Base-by-base conservation (phyloP, 176 grass and related monocot genomes). In the Themeda triandra region DNA sequence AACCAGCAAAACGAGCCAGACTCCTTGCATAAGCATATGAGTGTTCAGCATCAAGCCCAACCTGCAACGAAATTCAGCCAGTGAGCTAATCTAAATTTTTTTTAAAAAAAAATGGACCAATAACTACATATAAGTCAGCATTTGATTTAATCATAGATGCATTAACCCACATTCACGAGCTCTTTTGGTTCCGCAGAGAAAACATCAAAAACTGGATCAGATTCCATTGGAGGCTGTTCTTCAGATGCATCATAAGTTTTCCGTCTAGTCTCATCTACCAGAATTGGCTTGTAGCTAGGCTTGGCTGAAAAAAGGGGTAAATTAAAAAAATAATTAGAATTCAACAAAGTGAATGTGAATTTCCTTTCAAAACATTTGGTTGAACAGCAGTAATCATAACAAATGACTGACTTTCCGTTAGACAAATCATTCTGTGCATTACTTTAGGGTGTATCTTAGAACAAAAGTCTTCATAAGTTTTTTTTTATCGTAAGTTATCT, bases 11-110 rank as follows among this genome's bases (percentile, higher is more conserved):
- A 66, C 86, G 76, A 87, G 97, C 92, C 79, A 99, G 78, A 83
- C 97, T 99, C 84, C 92, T 96, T 84, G 97, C 86, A 77, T 99
- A 99, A 23, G 83, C 86, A 77, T 99, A 99, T 8, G 78, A 85
- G 45, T 96, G 85, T 64, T 99, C 97, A 69, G 53, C 78, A 77
- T 96, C 78, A 86, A 89, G 74, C 66, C 90, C 97, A 89, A 94
- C 88, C 97, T 99, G 88, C 71, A 78, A 80, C 28, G 14, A 76
- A 30, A 89, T 83, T 90, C 75, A 62, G 86, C 62, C 49, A 83
- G 54, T 83, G 74, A 91, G 67, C 66, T 66, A 72, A 70, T 63
- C 32, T 40, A 39, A 70, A 83, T 33, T n/a, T n/a, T n/a, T n/a
- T n/a, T n/a, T n/a, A 19, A 68, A 64, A 51, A 77, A 17, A 29